phyloP scores from a whole-genome alignment of 805 yeast genomes.

The Ogataea zsoltii region DNA sequence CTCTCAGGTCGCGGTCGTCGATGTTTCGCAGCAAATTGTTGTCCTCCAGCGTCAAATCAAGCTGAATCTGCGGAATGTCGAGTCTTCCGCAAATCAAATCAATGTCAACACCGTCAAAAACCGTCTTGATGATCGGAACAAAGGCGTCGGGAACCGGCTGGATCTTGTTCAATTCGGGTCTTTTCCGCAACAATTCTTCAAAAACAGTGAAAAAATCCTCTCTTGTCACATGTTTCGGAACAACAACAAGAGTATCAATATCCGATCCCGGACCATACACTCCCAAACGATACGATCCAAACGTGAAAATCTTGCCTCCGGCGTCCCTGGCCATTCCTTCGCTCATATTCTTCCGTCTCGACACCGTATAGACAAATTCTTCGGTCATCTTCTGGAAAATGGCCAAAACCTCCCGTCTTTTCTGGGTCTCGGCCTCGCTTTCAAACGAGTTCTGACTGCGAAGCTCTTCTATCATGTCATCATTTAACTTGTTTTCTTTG shows the following conservation, averaged over 20 bases:
- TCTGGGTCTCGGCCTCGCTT: constrained; percentile 77
- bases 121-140: constrained; percentile 93
- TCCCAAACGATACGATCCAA: constrained; percentile 91
- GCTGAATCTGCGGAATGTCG: constrained; percentile 82
- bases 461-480: constrained; percentile 71
- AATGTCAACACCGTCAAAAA: constrained; percentile 87
- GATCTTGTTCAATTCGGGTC: constrained; percentile 87
- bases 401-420: constrained; percentile 72
- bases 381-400: constrained; percentile 71
- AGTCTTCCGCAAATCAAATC: constrained; percentile 86
- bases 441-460: constrained; percentile 88
- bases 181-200: constrained; percentile 61
- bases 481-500: constrained; percentile 75
- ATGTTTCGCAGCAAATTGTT: constrained; percentile 82
- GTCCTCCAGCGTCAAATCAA: constrained; percentile 71
- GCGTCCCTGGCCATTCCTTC: constrained; percentile 98
- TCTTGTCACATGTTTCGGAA: constrained; percentile 90
- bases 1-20: constrained; percentile 88
- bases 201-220: constrained; percentile 88
- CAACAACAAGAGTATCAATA: constrained; percentile 95
- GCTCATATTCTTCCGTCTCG: constrained; percentile 82
- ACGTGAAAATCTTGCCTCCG: constrained; percentile 96
- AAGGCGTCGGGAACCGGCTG: constrained; percentile 95
- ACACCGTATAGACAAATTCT: constrained; percentile 82
- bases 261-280: constrained; percentile 98